Conservation (phyloP, 306 rosid species). For the Cucurbita pepo region DNA sequence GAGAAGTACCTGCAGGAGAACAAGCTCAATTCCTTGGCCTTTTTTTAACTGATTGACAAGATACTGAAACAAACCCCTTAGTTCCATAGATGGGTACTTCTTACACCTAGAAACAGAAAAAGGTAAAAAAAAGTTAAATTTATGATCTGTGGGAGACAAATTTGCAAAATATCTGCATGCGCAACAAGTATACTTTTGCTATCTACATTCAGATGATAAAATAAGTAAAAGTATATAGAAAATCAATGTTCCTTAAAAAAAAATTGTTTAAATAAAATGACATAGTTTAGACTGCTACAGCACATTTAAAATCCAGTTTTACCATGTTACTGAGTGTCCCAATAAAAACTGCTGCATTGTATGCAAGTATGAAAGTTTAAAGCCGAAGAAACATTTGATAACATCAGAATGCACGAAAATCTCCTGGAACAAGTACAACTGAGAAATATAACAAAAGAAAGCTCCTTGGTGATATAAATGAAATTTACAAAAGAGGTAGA, state of each 20-base stretch:
- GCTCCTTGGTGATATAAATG: neutral
- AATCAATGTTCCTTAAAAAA: neutral
- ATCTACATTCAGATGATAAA: neutral
- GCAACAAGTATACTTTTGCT: neutral
- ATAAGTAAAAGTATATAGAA: neutral
- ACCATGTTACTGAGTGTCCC: neutral
- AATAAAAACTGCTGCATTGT: neutral
- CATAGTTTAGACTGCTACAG: neutral
- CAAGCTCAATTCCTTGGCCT: conserved; percentile 92
- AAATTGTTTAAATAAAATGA: neutral
- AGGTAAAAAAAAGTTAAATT: neutral
- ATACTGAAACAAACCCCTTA: conserved; percentile 96
- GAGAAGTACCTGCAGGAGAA: conserved; percentile 66
- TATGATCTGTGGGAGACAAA: neutral
- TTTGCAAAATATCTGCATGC: neutral
- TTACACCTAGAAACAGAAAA: conserved; percentile 46
- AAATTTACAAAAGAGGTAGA: neutral
- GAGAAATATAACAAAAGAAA: neutral
- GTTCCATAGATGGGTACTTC: conserved; percentile 97
- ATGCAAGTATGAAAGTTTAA: neutral
- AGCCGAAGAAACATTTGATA: neutral
- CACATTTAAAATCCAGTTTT: neutral
- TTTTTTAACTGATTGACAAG: conserved; percentile 89
- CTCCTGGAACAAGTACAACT: neutral
- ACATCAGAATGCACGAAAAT: neutral